phyloP scores from a whole-genome alignment of 352 stramenopile species.

The Pythium insidiosum region DNA sequence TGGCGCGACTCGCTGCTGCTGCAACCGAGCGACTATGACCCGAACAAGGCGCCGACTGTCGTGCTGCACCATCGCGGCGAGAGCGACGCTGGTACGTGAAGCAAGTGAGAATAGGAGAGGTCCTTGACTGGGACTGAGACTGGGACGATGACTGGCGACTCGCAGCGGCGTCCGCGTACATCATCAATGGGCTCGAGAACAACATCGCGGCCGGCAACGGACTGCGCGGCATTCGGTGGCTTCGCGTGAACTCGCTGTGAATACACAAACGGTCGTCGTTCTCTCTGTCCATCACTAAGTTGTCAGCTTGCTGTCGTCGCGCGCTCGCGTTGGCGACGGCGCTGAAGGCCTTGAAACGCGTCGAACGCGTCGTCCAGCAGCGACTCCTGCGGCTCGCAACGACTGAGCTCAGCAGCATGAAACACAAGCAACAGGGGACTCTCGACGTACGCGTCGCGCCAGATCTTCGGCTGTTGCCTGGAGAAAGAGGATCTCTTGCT shows the following conservation, averaged over 20 bases:
- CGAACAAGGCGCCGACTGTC: conserved; percentile 59
- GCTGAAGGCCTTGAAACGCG: conserved; percentile 33
- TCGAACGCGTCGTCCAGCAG: conserved; percentile 58
- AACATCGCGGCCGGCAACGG: conserved; percentile 77
- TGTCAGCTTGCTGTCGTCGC: too few relatives aligned
- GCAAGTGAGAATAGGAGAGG: too few relatives aligned
- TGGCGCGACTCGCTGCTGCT: conserved; percentile 52
- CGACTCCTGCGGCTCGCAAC: conserved; percentile 20
- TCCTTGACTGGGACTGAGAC: too few relatives aligned
- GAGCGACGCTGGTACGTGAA: conserved; percentile 39
- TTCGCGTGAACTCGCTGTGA: conserved; percentile 71
- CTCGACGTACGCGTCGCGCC: conserved; percentile 23
- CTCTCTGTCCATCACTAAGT: conserved; percentile 15
- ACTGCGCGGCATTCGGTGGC: conserved; percentile 69
- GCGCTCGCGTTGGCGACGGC: too few relatives aligned
- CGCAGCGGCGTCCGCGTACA: conserved; percentile 46
- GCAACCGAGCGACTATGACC: conserved; percentile 56
- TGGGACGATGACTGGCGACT: too few relatives aligned
- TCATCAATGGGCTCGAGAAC: conserved; percentile 81
- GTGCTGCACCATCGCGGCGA: conserved; percentile 73
- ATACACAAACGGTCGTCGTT: not conserved
- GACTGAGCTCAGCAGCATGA: too few relatives aligned
- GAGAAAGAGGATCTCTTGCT: conserved; percentile 54
- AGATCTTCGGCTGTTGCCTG: conserved; percentile 32
- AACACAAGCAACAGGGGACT: not conserved